Evolutionary conservation across 1,284 basidiomycete genomes (phyloP), one percentile per base, ranked within the genome.

Genomic region (Microbotryum lychnidis-dioicae): DNA sequence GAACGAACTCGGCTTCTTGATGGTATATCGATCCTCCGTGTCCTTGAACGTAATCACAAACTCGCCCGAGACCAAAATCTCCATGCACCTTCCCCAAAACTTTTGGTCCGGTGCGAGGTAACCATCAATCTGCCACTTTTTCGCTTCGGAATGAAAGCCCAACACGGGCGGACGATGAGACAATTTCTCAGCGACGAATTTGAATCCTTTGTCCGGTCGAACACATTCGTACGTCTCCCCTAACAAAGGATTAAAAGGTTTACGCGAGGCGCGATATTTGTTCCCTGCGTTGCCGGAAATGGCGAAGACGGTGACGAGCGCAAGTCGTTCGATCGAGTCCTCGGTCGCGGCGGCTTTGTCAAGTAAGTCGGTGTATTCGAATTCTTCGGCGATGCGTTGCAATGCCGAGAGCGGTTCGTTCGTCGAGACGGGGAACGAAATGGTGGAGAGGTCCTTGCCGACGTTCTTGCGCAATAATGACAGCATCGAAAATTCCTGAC

Each of bases 401-500:
- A 91, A 79, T 23, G 91, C 79, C 3, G 86, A 87, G 44, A 93
- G 76, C 23, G 90, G 90, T 70, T 93, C 91, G 71, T 93, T 93
- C 77, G 91, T 91, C 2, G 86, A 83, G 3, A 92, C 87, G 9
- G 90, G 90, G 65, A 93, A 83, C 1, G 86, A 80, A 46, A 93
- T 87, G 50, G 85, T 85, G 14, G 87, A 85, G n/a, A 92, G 77
- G 75, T 92, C 89, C 89, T 91, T 92, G 60, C 90, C 90, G 54
- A 96, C 87, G 72, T 91, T 94, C 77, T 92, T 94, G 77, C 91
- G 91, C 57, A 96, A 76, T 61, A 94, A 84, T 1, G 85, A 78
- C 70, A 94, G 89, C 49, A 96, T 76, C 68, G 87, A 91, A 5
- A 89, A 87, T 76, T 96, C 91, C 62, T 93, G 89, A 2, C 83